phyloP scores from a whole-genome alignment of 306 rosid species.

The Cajanus cajan region DNA sequence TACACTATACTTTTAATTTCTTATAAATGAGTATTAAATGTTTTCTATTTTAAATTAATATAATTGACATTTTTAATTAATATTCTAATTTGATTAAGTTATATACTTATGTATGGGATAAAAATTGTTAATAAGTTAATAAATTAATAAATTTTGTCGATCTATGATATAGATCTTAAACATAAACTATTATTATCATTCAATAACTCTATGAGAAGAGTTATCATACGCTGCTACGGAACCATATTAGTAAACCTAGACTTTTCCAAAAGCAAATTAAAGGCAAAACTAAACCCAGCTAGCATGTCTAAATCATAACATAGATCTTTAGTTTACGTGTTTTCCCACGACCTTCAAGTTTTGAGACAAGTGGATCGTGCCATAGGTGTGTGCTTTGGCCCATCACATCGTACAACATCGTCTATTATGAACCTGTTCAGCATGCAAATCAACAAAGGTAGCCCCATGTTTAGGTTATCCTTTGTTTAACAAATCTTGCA shows the following conservation, averaged over 20 bases:
- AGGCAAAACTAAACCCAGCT: neutral
- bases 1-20: too few relatives aligned
- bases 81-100: too few relatives aligned
- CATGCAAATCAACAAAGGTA: neutral
- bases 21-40: too few relatives aligned
- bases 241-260: neutral
- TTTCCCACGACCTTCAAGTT: neutral
- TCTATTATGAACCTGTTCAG: neutral
- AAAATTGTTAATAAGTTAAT: too few relatives aligned
- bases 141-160: too few relatives aligned
- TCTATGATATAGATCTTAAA: too few relatives aligned
- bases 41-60: too few relatives aligned
- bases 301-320: neutral
- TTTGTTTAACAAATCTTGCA: neutral
- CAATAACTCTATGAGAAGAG: neutral
- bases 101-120: too few relatives aligned
- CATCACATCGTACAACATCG: neutral
- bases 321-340: too few relatives aligned
- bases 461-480: neutral
- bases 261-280: conserved; percentile 4
- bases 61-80: too few relatives aligned
- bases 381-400: neutral
- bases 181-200: neutral
- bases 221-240: too few relatives aligned
- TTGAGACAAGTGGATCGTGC: neutral